A percentile compares a stretch with the other conserved stretches of the same genome.
phyloP scores from a whole-genome alignment of 192 early-diverging fungal species.

The Geosiphon pyriformis region DNA sequence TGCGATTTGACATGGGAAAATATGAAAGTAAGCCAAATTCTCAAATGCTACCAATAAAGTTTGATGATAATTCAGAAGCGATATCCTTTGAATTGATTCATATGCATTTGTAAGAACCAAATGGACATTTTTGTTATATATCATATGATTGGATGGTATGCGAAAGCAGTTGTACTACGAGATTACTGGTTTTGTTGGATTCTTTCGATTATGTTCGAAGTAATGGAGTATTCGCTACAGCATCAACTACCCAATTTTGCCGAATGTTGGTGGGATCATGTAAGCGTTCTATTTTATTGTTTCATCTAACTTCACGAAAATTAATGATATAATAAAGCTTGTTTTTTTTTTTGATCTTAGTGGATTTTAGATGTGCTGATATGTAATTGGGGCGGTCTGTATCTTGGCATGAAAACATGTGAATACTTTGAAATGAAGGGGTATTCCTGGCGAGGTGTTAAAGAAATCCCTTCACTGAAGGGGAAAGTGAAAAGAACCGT shows the following conservation, averaged over 20 bases:
- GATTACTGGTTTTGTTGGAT: slow-evolving; percentile 98
- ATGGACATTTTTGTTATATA: slow-evolving; percentile 93
- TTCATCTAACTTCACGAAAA: not conserved
- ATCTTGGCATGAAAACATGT: slow-evolving; percentile 94
- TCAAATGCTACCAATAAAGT: slow-evolving; percentile 2
- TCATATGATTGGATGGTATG: slow-evolving; percentile 91
- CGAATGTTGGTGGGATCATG: slow-evolving; percentile 99
- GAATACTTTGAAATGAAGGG: slow-evolving; percentile 95
- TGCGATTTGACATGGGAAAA: slow-evolving; percentile 78
- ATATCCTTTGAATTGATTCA: slow-evolving; percentile 18
- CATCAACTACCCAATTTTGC: slow-evolving; percentile 97
- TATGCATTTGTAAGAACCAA: slow-evolving; percentile 52
- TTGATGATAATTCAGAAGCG: not conserved
- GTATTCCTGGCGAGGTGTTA: slow-evolving; percentile 91
- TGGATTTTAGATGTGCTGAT: slow-evolving; percentile 91
- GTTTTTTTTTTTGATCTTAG: slow-evolving; percentile 27
- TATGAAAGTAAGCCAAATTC: slow-evolving; percentile 49
- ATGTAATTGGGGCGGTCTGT: slow-evolving; percentile 93
- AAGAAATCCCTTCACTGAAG: slow-evolving; percentile 73
- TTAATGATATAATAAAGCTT: slow-evolving; percentile 4
- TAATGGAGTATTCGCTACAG: slow-evolving; percentile 90
- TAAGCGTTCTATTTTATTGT: slow-evolving; percentile 31
- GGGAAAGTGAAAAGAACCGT: slow-evolving; percentile 86
- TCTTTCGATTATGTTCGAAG: slow-evolving; percentile 87
- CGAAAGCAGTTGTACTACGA: slow-evolving; percentile 86